Evolutionary conservation across 495 filamentous ascomycete species (phyloP).

Genomic region (Xylaria cubensis): DNA sequence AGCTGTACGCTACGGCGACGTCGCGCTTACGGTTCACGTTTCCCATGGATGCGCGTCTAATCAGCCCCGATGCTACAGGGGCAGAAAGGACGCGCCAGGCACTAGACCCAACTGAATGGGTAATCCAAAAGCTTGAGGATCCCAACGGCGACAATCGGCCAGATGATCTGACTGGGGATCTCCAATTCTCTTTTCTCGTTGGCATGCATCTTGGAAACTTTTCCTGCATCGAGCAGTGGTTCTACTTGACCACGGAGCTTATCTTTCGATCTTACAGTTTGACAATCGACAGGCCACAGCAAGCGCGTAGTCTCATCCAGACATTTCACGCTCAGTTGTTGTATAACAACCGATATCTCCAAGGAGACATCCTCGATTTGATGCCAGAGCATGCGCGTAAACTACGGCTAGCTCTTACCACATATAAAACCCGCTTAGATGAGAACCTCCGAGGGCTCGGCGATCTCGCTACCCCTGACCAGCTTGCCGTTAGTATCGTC

Average conservation of each 20-base stretch:
- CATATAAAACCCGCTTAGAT: conserved; percentile 52
- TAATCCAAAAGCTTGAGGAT: conserved; percentile 37
- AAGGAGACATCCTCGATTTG: conserved; percentile 59
- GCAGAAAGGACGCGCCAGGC: conserved; percentile 56
- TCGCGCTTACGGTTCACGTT: conserved; percentile 59
- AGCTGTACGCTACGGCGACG: conserved; percentile 46
- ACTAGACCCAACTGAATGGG: conserved; percentile 43
- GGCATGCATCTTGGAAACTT: conserved; percentile 82
- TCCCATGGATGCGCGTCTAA: conserved; percentile 63
- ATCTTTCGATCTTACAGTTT: conserved; percentile 72
- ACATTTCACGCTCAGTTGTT: conserved; percentile 73
- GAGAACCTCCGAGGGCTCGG: conserved; percentile 44
- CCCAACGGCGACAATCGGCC: conserved; percentile 26
- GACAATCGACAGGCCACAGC: conserved; percentile 58
- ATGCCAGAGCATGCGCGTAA: conserved; percentile 44
- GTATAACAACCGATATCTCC: conserved; percentile 70
- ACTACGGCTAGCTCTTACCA: conserved; percentile 46
- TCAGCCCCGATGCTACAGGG: conserved; percentile 71
- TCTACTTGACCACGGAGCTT: conserved; percentile 68
- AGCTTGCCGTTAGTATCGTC: conserved; percentile 42
- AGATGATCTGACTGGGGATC: conserved; percentile 75
- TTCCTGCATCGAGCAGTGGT: conserved; percentile 90
- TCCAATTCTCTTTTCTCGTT: conserved; percentile 85
- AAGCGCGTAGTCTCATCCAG: conserved; percentile 67
- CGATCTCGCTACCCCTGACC: conserved; percentile 39